phyloP scores from a whole-genome alignment of 1,139 yeast species.

The Ashbya aceris region DNA sequence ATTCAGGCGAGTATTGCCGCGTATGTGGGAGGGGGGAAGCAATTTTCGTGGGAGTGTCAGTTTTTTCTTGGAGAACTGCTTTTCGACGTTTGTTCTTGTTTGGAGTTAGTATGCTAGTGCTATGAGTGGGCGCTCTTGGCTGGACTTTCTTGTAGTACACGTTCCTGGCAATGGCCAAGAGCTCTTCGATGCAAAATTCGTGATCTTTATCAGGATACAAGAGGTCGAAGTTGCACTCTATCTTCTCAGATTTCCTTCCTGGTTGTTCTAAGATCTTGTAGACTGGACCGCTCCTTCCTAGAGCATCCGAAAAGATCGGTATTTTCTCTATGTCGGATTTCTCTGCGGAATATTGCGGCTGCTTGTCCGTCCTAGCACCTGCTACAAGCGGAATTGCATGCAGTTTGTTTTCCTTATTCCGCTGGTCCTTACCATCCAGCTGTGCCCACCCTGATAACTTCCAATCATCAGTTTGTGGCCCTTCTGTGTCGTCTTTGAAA shows the following conservation, averaged over 20 bases:
- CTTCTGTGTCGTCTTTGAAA: conserved; percentile 24
- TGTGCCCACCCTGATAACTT: conserved; percentile 37
- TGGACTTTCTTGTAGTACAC: conserved; percentile 14
- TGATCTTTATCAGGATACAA: conserved; percentile 43
- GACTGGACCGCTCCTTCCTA: conserved; percentile 29
- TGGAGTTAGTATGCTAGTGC: conserved; percentile 1
- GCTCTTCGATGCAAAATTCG: conserved; percentile 53
- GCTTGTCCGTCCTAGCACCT: conserved; percentile 12
- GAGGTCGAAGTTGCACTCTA: conserved; percentile 52
- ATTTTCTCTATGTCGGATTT: conserved; percentile 39
- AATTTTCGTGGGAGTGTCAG: conserved; percentile 3
- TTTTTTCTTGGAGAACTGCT: conserved; percentile 7
- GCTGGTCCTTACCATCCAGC: conserved; percentile 41
- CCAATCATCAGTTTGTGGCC: conserved; percentile 4
- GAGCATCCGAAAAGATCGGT: conserved; percentile 37
- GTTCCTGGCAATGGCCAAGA: conserved; percentile 42
- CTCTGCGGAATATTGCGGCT: conserved; percentile 33
- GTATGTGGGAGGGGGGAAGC: neutral
- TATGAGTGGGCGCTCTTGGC: neutral
- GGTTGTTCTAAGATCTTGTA: conserved; percentile 43
- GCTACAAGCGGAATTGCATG: conserved; percentile 52
- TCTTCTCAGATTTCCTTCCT: conserved; percentile 57
- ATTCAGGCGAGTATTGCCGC: conserved; percentile 5
- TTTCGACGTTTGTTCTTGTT: neutral
- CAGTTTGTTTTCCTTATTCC: conserved; percentile 58